Conservation (phyloP, 1,284 basidiomycete species). For the Polyporus tsugae region DNA sequence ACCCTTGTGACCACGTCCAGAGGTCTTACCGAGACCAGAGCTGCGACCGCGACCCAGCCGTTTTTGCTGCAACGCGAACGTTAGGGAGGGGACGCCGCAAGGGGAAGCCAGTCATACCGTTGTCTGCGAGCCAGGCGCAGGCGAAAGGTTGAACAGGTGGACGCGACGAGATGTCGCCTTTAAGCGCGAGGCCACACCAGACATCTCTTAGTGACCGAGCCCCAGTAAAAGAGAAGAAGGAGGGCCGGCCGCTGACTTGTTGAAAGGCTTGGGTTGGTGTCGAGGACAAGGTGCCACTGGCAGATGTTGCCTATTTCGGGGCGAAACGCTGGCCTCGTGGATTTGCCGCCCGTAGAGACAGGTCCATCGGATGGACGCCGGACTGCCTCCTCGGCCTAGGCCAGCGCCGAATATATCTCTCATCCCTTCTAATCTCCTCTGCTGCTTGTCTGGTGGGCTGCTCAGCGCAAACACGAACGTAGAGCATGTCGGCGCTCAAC, state of each 20-base stretch:
- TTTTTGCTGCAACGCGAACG: constrained; percentile 74
- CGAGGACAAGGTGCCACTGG: constrained; percentile 14
- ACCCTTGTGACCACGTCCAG: constrained; percentile 95
- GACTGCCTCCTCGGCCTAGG: neutral
- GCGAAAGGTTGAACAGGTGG: constrained; percentile 57
- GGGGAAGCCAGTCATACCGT: constrained; percentile 51
- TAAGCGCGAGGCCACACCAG: constrained; percentile 29
- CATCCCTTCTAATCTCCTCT: neutral
- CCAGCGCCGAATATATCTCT: constrained; percentile 11
- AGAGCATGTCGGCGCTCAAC: constrained; percentile 41
- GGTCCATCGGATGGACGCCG: neutral
- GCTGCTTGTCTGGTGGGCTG: neutral
- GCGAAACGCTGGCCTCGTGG: constrained; percentile 6
- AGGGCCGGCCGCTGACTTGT: neutral
- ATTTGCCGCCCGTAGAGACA: neutral
- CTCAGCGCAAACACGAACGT: no score
- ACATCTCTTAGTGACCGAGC: constrained; percentile 16
- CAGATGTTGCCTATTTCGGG: constrained; percentile 17
- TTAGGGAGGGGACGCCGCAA: constrained; percentile 13
- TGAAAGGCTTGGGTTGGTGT: neutral
- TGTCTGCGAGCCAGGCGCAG: constrained; percentile 69
- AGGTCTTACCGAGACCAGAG: constrained; percentile 90
- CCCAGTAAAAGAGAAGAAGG: constrained; percentile 1
- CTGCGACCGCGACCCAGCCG: constrained; percentile 94
- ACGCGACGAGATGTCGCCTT: constrained; percentile 35